phyloP scores from a whole-genome alignment of 345 rosid species.

The Acer yangbiense region DNA sequence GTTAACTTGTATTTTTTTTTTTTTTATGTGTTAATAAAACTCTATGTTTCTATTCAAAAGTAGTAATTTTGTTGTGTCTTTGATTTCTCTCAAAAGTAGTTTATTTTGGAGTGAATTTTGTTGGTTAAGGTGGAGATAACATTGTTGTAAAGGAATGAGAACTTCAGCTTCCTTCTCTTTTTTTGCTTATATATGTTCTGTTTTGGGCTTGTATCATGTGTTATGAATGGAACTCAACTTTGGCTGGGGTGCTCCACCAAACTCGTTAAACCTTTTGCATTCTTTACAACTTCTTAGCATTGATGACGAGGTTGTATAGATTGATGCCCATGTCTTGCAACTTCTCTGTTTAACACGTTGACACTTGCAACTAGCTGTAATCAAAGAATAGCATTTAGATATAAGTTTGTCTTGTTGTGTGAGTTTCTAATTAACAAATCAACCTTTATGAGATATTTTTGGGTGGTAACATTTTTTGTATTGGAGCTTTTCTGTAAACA shows the following conservation, averaged over 20 bases:
- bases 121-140: background rate
- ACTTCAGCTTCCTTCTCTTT: background rate
- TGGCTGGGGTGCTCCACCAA: background rate
- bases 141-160: background rate
- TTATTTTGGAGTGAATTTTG: background rate
- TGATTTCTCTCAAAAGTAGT: too few species aligned
- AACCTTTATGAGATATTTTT: background rate
- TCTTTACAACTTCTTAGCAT: background rate
- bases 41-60: too few species aligned
- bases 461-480: background rate
- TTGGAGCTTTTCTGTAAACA: background rate
- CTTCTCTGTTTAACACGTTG: background rate
- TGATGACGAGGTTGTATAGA: background rate
- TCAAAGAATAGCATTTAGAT: background rate
- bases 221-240: background rate
- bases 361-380: background rate
- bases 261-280: background rate
- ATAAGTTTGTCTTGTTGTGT: background rate
- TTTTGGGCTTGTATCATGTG: background rate
- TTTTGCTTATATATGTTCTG: too few species aligned
- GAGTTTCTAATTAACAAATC: too few species aligned
- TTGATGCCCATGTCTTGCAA: background rate
- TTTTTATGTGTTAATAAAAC: too few species aligned
- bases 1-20: too few species aligned
- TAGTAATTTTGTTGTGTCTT: too few species aligned